phyloP scores from a whole-genome alignment of 2,329 filamentous ascomycete genomes.

The Epichloe sp. region DNA sequence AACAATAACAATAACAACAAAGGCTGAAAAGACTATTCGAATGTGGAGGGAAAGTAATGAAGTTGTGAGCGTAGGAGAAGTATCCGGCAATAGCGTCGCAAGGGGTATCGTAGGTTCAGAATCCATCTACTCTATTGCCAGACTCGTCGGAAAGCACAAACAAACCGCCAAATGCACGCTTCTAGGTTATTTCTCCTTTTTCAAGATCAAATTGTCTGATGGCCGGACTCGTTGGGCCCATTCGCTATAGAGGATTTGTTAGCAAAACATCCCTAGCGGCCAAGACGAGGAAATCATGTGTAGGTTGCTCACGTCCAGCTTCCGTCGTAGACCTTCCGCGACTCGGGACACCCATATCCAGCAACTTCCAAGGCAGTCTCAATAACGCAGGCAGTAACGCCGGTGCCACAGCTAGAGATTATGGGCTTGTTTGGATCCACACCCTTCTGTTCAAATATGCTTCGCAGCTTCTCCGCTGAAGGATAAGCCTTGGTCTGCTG shows the following conservation, averaged over 20 bases:
- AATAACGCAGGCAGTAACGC: conserved; percentile 83
- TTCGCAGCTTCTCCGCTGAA: conserved; percentile 55
- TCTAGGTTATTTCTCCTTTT: conserved; percentile 24
- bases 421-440: conserved; percentile 70
- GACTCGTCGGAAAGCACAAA: not conserved
- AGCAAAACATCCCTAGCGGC: conserved; percentile 8
- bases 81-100: not conserved
- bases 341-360: conserved; percentile 53
- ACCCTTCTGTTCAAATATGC: conserved; percentile 67
- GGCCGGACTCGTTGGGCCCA: conserved; percentile 54
- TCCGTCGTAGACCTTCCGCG: conserved; percentile 77
- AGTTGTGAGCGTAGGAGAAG: not conserved
- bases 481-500: conserved; percentile 70
- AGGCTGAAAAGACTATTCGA: not conserved
- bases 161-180: not conserved
- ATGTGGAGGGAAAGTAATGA: not conserved
- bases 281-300: not conserved
- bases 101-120: not conserved
- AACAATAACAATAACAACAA: not conserved
- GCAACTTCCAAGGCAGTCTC: conserved; percentile 77
- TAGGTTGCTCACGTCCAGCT: conserved; percentile 77
- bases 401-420: conserved; percentile 81
- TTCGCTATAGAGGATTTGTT: conserved; percentile 32
- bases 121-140: not conserved
- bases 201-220: conserved; percentile 49